phyloP scores from a whole-genome alignment of 805 yeast species.

The Saccharomycopsis olivae region DNA sequence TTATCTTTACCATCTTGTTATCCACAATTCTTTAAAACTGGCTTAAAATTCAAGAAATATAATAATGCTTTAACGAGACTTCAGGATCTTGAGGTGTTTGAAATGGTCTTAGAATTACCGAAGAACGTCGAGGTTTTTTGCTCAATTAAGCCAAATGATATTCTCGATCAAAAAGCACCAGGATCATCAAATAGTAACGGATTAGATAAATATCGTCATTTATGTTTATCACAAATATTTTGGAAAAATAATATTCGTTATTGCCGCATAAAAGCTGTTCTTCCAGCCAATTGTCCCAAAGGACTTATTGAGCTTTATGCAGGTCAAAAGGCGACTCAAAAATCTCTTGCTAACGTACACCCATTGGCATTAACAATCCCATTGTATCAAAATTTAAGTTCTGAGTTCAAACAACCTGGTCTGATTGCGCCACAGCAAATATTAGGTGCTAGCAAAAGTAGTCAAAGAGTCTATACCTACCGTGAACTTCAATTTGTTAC shows the following conservation, averaged over 20 bases:
- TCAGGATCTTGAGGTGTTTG: constrained; percentile 67
- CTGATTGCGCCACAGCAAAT: background rate
- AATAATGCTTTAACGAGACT: constrained; percentile 69
- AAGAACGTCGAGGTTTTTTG: constrained; percentile 58
- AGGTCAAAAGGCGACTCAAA: constrained; percentile 51
- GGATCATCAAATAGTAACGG: background rate
- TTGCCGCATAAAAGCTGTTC: constrained; percentile 68
- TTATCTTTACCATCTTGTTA: constrained; percentile 78
- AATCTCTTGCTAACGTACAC: constrained; percentile 46
- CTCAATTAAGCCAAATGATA: constrained; percentile 40
- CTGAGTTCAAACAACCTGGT: background rate
- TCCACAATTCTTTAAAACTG: constrained; percentile 61
- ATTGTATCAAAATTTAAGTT: constrained; percentile 41
- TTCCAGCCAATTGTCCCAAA: constrained; percentile 57
- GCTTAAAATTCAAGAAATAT: constrained; percentile 51
- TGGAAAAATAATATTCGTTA: constrained; percentile 56
- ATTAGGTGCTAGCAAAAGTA: background rate
- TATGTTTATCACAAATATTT: constrained; percentile 66
- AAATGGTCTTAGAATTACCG: constrained; percentile 67
- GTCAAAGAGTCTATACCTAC: constrained; percentile 20
- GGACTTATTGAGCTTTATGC: constrained; percentile 74
- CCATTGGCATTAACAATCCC: constrained; percentile 69
- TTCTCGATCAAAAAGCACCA: background rate
- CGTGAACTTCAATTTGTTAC: constrained; percentile 59
- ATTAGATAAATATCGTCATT: constrained; percentile 32